Percentiles rank a stretch among this genome's conserved stretches.
These are phyloP conservation scores for Pinus tabuliformis DNA, from an alignment of 75 land plant species.

Conservation along the genomic window DNA sequence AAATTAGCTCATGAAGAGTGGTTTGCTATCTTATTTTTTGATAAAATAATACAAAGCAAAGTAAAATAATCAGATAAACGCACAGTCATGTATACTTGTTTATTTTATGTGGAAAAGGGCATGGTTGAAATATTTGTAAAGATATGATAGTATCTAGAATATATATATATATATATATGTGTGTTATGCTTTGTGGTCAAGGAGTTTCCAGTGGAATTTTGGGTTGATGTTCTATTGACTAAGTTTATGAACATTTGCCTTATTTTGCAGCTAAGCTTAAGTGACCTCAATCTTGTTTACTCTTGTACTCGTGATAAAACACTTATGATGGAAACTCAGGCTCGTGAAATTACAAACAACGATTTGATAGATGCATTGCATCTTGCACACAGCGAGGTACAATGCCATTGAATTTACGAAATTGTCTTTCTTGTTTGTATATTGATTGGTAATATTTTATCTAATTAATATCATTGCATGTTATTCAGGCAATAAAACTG, in stretches of 20 bases:
- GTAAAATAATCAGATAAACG: too few relatives aligned
- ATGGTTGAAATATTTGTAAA: background rate
- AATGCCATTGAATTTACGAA: background rate
- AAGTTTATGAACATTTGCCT: background rate
- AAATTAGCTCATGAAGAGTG: too few relatives aligned
- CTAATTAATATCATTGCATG: conserved; percentile 8
- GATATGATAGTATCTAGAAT: background rate
- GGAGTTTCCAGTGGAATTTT: background rate
- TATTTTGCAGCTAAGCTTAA: conserved; percentile 69
- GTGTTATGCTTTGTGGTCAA: background rate
- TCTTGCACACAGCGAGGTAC: conserved; percentile 86
- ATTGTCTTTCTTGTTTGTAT: background rate
- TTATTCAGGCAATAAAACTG: conserved; percentile 71
- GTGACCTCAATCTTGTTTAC: conserved; percentile 92
- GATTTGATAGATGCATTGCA: conserved; percentile 76
- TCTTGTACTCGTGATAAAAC: conserved; percentile 87
- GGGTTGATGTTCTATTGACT: background rate
- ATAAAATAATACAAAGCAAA: too few relatives aligned
- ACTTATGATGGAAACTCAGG: conserved; percentile 96
- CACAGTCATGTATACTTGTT: background rate
- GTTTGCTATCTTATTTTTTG: too few relatives aligned
- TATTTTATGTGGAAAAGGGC: conserved; percentile 5
- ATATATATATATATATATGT: background rate
- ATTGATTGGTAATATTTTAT: background rate
- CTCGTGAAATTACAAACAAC: conserved; percentile 85